phyloP scores from a whole-genome alignment of 2,329 filamentous ascomycete species.

The Mariannaea elegans region DNA sequence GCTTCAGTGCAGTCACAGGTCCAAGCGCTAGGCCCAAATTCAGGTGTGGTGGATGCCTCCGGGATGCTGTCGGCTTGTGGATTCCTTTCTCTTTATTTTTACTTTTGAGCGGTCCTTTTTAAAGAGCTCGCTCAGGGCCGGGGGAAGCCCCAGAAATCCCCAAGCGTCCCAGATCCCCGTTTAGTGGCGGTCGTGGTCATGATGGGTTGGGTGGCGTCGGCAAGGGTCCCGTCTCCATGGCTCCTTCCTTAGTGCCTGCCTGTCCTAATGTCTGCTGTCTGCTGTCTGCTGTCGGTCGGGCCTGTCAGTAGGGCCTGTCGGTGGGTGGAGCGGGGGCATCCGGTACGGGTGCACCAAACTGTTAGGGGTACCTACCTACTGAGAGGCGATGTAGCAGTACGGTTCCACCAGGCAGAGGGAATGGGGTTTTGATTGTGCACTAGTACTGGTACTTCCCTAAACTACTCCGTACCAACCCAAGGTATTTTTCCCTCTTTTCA shows the following conservation, averaged over 20 bases:
- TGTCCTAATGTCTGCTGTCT: neutral
- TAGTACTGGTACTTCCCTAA: conserved; percentile 20
- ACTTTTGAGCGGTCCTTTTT: neutral
- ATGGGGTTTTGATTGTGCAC: neutral
- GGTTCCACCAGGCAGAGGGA: conserved; percentile 10
- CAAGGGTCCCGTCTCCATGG: conserved; percentile 17
- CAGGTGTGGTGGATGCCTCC: conserved; percentile 17
- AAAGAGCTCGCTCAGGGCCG: conserved; percentile 5
- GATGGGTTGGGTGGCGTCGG: conserved; percentile 20
- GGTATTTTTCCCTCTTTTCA: neutral
- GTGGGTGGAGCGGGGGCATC: conserved; percentile 11
- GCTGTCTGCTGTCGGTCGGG: conserved; percentile 7
- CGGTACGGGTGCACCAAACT: conserved; percentile 6
- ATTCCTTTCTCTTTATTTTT: conserved; percentile 7
- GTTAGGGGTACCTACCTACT: conserved; percentile 1
- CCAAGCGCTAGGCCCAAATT: conserved; percentile 23
- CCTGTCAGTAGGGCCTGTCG: conserved; percentile 6
- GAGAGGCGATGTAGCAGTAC: conserved; percentile 16
- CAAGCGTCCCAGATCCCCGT: conserved; percentile 19
- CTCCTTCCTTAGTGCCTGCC: neutral
- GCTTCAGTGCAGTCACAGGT: conserved; percentile 13
- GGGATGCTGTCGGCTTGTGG: conserved; percentile 2
- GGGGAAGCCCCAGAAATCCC: conserved; percentile 23
- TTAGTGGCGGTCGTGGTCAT: conserved; percentile 3
- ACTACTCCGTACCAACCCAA: too few species aligned